A percentile compares a stretch with the other conserved stretches of the same genome.
These are phyloP conservation scores for Pythium chondricola DNA, from an alignment of 352 stramenopile genomes.

Conservation along the genomic window DNA sequence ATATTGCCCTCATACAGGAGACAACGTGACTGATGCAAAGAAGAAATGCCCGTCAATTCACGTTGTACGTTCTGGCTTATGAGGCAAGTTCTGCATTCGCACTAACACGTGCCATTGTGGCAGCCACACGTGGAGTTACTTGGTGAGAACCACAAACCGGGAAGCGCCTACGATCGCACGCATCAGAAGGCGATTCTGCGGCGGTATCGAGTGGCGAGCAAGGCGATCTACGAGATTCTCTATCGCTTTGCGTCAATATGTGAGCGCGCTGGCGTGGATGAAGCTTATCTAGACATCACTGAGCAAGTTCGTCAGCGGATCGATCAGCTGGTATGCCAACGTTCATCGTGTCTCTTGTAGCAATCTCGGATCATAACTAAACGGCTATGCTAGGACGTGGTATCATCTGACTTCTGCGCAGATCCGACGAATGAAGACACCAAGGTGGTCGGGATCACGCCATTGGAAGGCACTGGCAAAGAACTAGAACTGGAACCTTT, in stretches of 20 bases:
- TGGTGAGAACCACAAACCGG: conserved; percentile 63
- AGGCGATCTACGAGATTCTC: conserved; percentile 70
- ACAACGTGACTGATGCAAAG: conserved; percentile 45
- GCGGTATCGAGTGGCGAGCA: conserved; percentile 72
- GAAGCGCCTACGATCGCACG: conserved; percentile 56
- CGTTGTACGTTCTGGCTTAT: conserved; percentile 30
- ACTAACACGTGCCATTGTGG: conserved; percentile 1
- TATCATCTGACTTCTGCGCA: conserved; percentile 60
- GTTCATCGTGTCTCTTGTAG: too few species aligned
- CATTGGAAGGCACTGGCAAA: conserved; percentile 27
- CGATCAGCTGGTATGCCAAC: conserved; percentile 26
- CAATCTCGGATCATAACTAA: too few species aligned
- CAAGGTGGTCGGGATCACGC: conserved; percentile 61
- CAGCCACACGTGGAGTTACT: conserved; percentile 81
- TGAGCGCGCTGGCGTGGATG: conserved; percentile 77
- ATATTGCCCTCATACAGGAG: conserved; percentile 25
- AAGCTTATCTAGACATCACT: conserved; percentile 79
- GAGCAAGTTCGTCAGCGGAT: conserved; percentile 53
- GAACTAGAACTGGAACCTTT: conserved; percentile 19
- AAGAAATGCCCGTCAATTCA: conserved; percentile 81
- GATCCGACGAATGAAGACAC: conserved; percentile 51
- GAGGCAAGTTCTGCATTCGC: not conserved
- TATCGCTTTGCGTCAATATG: conserved; percentile 38
- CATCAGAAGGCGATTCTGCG: conserved; percentile 78
- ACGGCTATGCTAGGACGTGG: conserved; percentile 31